Base-by-base conservation (phyloP, 75 land plant genomes). In the Ceratopteris richardii region DNA sequence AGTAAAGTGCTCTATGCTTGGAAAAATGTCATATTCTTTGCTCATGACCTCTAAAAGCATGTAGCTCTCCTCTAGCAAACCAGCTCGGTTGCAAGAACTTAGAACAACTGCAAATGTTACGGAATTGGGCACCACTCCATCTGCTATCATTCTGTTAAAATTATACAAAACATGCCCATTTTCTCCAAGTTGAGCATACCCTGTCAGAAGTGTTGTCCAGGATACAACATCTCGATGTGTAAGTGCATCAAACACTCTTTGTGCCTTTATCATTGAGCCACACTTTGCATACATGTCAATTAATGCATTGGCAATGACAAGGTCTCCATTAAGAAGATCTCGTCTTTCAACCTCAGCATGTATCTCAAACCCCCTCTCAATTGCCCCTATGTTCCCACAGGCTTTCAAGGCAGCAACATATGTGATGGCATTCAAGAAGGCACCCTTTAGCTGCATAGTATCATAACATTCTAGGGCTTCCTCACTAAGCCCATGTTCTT, bases 121-220 rank as follows among this genome's bases (percentile, higher is more conserved):
- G 4, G 65, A 47, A 58, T 80, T 77, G 4, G 87, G 84, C 19
- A 73, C 53, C 9, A 74, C 64, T 19, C 80, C 80, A 43, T 81
- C 75, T 57, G 52, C 50, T 43, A 70, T 7, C 87, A 77, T 84
- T n/a, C 77, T 55, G 30, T 65, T 54, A 63, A 84, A 66, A 29
- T 44, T 69, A 11, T 51, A 65, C 16, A 84, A 71, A 20, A 83
- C 84, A 29, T 73, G 58, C 11, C 30, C 18, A 10, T 64, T 80
- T 25, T 70, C 43, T 19, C 84, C 87, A 29, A 66, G 72, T 16
- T 57, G 66, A 12, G 75, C 63, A 61, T 58, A 67, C 7, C 80
- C 80, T 51, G 80, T 72, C 18, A 83, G 76, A 0, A 83, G 54
- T 1, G 79, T 73, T 20, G 82, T 83, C 82, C 86, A 83, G 13